Evolutionary conservation across 371 early-diverging fungal species (phyloP), one percentile per base, ranked within the genome.

Genomic region (Parasitella parasitica): DNA sequence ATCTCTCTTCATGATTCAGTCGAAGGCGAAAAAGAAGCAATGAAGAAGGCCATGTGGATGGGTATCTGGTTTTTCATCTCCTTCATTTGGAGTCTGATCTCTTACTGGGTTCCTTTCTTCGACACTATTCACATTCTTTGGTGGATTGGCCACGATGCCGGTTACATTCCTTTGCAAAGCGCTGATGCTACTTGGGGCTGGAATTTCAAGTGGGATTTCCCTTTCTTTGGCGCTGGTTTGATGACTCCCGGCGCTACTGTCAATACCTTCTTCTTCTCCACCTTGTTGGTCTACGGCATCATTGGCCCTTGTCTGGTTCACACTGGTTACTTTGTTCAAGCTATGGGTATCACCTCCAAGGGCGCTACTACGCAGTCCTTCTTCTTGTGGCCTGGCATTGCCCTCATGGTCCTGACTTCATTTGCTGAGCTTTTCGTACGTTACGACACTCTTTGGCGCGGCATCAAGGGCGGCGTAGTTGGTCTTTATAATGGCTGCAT

Each of bases 331-430:
- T 70, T 82, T 64, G 63, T 64, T 30, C 64, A 61, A 2, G 35
- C 64, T 8, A 64, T 56, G 36, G 81, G 84, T 41, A 82, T 83
- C 66, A 63, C 61, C 13, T 8, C 20, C 4, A 56, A 43, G 6
- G 75, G 76, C 37, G 71, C 69, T 28, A 73, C 79, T 35, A 78
- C 77, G 15, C 80, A 83, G 52, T 74, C 70, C 24, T 84, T 85
- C 85, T 83, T 81, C 71, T 66, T 87, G 28, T 87, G 87, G 90
- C 89, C 89, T n/a, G 91, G 91, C 71, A 86, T 91, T 66, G 82
- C 86, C 8, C 74, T 90, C 35, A 89, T 91, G 89, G 79, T 88
- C 39, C 70, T 83, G 32, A 69, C 86, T 38, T 76, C 87, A n/a
- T 85, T 90, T 59, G 69, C 87, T 13, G 89, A 90, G 74, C 71